A percentile compares a stretch with the other conserved stretches of the same genome.
Conservation (phyloP, 306 rosid genomes). For the Nissolia schottii region DNA sequence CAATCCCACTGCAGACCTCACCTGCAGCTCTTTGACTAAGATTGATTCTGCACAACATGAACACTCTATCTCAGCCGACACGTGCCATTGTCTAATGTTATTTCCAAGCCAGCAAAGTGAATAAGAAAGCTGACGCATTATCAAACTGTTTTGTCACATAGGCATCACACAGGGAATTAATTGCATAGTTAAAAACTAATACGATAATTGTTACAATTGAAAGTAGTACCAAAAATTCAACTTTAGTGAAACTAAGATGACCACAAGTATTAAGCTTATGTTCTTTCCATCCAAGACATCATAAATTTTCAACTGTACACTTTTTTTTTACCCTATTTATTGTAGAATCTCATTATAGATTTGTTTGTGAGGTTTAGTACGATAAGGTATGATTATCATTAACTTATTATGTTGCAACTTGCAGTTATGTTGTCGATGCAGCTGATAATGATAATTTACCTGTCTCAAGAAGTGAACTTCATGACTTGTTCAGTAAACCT, state of each 20-base stretch:
- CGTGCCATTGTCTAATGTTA: background rate
- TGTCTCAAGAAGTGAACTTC: constrained; percentile 57
- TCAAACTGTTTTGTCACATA: background rate
- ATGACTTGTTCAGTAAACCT: constrained; percentile 58
- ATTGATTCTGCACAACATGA: background rate
- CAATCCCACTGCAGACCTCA: background rate
- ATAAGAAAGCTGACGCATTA: background rate
- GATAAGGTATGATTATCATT: background rate
- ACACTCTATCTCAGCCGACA: background rate
- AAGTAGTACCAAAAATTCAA: background rate
- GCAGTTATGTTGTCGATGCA: constrained; percentile 67
- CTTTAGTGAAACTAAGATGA: background rate
- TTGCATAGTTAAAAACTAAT: background rate
- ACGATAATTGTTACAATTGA: background rate
- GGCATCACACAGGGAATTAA: background rate
- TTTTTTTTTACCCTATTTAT: background rate
- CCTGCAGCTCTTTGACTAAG: background rate
- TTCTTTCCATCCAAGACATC: background rate
- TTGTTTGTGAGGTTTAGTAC: background rate
- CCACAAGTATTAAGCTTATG: background rate
- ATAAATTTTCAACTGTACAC: background rate
- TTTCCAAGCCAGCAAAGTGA: background rate
- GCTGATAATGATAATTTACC: constrained; percentile 53
- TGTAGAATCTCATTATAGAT: background rate
- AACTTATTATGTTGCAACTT: constrained; percentile 20